phyloP scores from a whole-genome alignment of 2,329 filamentous ascomycete genomes.

The Paecilomyces formosus region DNA sequence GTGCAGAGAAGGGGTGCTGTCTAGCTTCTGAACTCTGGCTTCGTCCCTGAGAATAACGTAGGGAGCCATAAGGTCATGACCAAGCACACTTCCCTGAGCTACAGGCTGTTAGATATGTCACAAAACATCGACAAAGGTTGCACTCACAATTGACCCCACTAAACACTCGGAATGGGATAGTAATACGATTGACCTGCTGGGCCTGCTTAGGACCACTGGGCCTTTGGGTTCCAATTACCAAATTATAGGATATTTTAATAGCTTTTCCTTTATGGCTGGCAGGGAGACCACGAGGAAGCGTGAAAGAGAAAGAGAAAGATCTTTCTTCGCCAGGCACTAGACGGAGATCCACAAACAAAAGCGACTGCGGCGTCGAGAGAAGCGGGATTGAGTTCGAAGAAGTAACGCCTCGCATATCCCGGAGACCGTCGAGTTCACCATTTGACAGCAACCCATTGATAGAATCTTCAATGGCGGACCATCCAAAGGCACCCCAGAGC shows the following conservation, averaged over 20 bases:
- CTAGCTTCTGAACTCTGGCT: conserved; percentile 56
- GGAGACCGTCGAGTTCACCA: conserved; percentile 83
- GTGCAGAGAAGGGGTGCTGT: conserved; percentile 26
- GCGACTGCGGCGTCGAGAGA: conserved; percentile 89
- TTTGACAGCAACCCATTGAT: conserved; percentile 80
- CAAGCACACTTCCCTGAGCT: conserved; percentile 74
- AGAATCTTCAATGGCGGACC: conserved; percentile 81
- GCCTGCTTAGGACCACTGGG: conserved; percentile 70
- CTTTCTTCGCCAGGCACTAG: conserved; percentile 82
- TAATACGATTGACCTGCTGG: conserved; percentile 76
- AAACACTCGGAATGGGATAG: conserved; percentile 85
- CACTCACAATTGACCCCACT: conserved; percentile 73
- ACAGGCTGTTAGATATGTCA: conserved; percentile 12
- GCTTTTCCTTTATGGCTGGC: conserved; percentile 85
- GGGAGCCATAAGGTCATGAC: conserved; percentile 89
- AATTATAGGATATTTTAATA: conserved; percentile 86
- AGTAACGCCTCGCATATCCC: conserved; percentile 84
- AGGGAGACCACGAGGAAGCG: conserved; percentile 78
- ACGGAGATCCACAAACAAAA: conserved; percentile 88
- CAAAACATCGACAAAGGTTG: background rate
- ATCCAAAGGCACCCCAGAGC: conserved; percentile 76
- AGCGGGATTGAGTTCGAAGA: conserved; percentile 83
- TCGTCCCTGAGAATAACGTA: conserved; percentile 84
- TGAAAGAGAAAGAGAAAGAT: conserved; percentile 80
- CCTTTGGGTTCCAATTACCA: conserved; percentile 86